These are phyloP conservation scores for Komagataella ulmi DNA, from an alignment of 805 yeast species.

Conservation along the genomic window DNA sequence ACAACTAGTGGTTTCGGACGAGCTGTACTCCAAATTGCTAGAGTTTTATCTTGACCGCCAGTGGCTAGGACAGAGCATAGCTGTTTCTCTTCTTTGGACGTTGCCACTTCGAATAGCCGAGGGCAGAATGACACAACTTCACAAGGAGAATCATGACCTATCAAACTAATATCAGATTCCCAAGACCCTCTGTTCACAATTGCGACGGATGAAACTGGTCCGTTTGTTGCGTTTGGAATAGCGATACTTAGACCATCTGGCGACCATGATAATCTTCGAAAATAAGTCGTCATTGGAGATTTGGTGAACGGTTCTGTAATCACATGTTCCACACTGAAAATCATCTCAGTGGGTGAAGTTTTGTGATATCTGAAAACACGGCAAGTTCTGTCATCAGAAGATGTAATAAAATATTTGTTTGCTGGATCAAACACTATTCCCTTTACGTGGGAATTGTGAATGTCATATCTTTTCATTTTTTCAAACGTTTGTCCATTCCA, in stretches of 20 bases:
- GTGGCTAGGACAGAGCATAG: slow-evolving; percentile 74
- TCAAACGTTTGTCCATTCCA: slow-evolving; percentile 94
- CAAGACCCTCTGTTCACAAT: slow-evolving; percentile 67
- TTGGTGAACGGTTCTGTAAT: slow-evolving; percentile 75
- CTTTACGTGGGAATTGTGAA: slow-evolving; percentile 90
- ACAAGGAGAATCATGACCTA: slow-evolving; percentile 79
- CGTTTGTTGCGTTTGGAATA: slow-evolving; percentile 76
- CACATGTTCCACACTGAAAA: slow-evolving; percentile 77
- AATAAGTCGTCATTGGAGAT: slow-evolving; percentile 88
- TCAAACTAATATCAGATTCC: slow-evolving; percentile 61
- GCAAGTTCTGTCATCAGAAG: slow-evolving; percentile 89
- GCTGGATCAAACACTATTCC: slow-evolving; percentile 98
- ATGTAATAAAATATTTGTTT: slow-evolving; percentile 92
- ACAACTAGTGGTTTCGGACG: slow-evolving; percentile 68
- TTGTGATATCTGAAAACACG: slow-evolving; percentile 79
- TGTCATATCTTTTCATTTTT: slow-evolving; percentile 75
- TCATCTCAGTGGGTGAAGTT: slow-evolving; percentile 50
- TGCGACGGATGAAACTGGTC: slow-evolving; percentile 65
- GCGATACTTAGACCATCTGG: slow-evolving; percentile 86
- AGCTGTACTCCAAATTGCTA: slow-evolving; percentile 81
- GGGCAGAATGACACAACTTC: slow-evolving; percentile 74
- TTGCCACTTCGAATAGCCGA: slow-evolving; percentile 27
- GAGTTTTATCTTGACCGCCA: slow-evolving; percentile 85
- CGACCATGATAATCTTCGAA: slow-evolving; percentile 77
- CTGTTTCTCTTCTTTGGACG: slow-evolving; percentile 3